Evolutionary conservation across 768 basidiomycete genomes (phyloP).

Genomic region (Obba rivulosa): DNA sequence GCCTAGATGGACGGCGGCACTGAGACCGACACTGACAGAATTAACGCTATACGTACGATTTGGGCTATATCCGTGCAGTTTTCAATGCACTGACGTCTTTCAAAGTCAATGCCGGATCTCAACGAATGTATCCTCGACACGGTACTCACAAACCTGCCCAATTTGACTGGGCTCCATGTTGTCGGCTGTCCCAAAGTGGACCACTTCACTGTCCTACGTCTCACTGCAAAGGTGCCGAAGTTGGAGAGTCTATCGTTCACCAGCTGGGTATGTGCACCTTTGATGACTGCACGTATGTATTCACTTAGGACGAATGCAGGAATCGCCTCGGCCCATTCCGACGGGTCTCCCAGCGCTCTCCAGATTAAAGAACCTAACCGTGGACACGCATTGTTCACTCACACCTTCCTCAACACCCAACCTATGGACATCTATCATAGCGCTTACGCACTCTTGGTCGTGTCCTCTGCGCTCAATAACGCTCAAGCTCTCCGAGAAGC

Average conservation of each 20-base stretch:
- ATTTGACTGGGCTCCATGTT: conserved; percentile 54
- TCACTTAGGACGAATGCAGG: conserved; percentile 24
- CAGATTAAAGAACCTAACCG: conserved; percentile 43
- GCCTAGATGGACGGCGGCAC: conserved; percentile 46
- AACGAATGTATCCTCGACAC: conserved; percentile 46
- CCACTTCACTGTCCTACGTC: conserved; percentile 43
- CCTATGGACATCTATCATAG: conserved; percentile 26
- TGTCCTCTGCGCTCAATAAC: conserved; percentile 31
- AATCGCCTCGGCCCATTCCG: conserved; percentile 21
- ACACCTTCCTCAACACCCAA: conserved; percentile 18
- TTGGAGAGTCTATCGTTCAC: conserved; percentile 61
- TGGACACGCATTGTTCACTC: conserved; percentile 41
- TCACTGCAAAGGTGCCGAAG: conserved; percentile 42
- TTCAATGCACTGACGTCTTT: background rate
- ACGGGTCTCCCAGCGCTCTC: conserved; percentile 24
- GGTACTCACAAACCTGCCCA: conserved; percentile 44
- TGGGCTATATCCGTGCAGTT: background rate
- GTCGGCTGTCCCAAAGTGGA: conserved; percentile 54
- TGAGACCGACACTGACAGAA: conserved; percentile 41
- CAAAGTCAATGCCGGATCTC: conserved; percentile 51
- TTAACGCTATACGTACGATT: conserved; percentile 57
- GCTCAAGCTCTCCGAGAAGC: conserved; percentile 42
- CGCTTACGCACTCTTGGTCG: conserved; percentile 25
- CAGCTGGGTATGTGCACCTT: conserved; percentile 40
- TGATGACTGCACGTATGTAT: conserved; percentile 1